phyloP scores from a whole-genome alignment of 2,329 filamentous ascomycete genomes.

The Aspergillus chevalieri region DNA sequence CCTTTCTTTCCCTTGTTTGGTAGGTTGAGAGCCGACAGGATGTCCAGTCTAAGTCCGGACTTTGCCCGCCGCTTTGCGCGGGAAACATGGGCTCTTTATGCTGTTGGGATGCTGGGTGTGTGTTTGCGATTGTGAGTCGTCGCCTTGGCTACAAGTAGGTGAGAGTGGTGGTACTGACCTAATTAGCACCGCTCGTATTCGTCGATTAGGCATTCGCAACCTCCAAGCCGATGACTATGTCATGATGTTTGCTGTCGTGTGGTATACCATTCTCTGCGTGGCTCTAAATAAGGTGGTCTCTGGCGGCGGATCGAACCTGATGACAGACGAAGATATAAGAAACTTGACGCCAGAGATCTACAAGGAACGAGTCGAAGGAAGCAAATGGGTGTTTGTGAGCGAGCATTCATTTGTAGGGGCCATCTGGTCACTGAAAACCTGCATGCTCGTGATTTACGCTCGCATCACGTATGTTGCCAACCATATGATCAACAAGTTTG shows the following conservation, averaged over 20 bases:
- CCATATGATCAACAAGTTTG: neutral
- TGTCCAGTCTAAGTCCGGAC: conserved; percentile 23
- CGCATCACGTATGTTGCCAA: conserved; percentile 40
- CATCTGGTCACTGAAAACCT: conserved; percentile 49
- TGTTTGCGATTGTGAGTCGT: conserved; percentile 34
- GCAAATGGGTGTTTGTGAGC: conserved; percentile 57
- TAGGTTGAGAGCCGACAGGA: conserved; percentile 17
- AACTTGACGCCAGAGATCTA: conserved; percentile 44
- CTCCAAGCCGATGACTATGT: conserved; percentile 53
- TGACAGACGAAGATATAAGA: conserved; percentile 43
- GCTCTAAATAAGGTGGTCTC: conserved; percentile 50
- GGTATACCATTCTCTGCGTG: conserved; percentile 52
- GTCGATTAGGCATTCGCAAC: conserved; percentile 42
- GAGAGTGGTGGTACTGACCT: neutral
- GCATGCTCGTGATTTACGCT: conserved; percentile 49
- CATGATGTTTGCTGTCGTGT: conserved; percentile 50
- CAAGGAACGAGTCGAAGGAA: conserved; percentile 44
- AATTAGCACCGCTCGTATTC: conserved; percentile 32
- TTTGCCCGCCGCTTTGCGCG: conserved; percentile 24
- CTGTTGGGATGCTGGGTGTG: conserved; percentile 32
- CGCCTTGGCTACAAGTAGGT: neutral
- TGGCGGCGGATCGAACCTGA: conserved; percentile 55
- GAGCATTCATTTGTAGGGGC: conserved; percentile 58
- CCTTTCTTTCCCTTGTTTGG: conserved; percentile 4
- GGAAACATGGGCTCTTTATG: conserved; percentile 39